A percentile compares a stretch with the other conserved stretches of the same genome.
Evolutionary conservation across 2,329 filamentous ascomycete genomes (phyloP).

Genomic region (Verticillium longisporum): DNA sequence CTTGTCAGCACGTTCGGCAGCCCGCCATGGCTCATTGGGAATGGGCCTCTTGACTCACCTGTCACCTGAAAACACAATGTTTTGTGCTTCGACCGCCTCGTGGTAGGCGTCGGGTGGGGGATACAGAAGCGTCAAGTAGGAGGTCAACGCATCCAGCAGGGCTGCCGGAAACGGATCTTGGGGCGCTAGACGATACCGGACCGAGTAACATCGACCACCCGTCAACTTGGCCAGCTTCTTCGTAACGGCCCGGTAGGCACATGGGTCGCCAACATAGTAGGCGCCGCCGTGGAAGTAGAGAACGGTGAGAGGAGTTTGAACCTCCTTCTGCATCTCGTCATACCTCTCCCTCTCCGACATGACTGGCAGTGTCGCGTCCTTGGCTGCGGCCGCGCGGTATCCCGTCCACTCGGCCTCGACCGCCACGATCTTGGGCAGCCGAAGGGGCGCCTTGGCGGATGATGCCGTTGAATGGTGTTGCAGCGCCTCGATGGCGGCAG

Average conservation of each 20-base stretch:
- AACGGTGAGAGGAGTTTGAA: constrained; percentile 53
- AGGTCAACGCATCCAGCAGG: constrained; percentile 63
- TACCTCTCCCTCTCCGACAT: constrained; percentile 61
- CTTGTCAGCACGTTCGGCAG: no score
- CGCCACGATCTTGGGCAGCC: constrained; percentile 43
- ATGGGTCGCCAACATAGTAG: constrained; percentile 66
- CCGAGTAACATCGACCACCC: constrained; percentile 61
- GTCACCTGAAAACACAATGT: constrained; percentile 69
- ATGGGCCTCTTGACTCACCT: constrained; percentile 29
- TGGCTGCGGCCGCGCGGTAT: constrained; percentile 49
- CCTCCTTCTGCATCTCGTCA: constrained; percentile 59
- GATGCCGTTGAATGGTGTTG: constrained; percentile 24
- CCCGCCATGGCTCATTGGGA: no score
- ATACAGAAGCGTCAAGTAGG: constrained; percentile 67
- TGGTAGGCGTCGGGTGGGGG: constrained; percentile 64
- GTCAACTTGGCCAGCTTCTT: constrained; percentile 59
- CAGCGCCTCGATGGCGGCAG: constrained; percentile 50
- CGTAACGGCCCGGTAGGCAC: constrained; percentile 52
- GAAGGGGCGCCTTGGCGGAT: constrained; percentile 18
- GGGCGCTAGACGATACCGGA: constrained; percentile 69
- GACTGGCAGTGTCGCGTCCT: constrained; percentile 41
- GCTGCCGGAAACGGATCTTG: constrained; percentile 70
- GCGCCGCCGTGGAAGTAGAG: constrained; percentile 74
- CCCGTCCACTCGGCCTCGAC: constrained; percentile 74
- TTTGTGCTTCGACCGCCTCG: constrained; percentile 51